Evolutionary conservation across 2,329 filamentous ascomycete species (phyloP).

Genomic region (Pseudogymnoascus sp.): DNA sequence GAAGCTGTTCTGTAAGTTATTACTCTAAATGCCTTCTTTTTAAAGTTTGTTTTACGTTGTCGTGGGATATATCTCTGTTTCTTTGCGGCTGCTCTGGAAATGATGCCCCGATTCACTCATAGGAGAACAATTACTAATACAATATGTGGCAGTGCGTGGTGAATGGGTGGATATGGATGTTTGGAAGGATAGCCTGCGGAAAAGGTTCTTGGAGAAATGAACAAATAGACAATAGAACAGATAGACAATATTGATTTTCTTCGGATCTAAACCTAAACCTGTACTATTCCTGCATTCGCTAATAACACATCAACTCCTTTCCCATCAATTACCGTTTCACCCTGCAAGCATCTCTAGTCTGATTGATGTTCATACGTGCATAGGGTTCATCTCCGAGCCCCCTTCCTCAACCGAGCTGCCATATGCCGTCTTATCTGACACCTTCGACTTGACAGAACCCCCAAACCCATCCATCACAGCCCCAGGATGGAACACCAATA

Average conservation of each 20-base stretch:
- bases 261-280: background rate
- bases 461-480: slow-evolving; percentile 4
- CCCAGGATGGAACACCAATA: slow-evolving; percentile 39
- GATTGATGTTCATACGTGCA: background rate
- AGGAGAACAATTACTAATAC: background rate
- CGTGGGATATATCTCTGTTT: background rate
- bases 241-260: background rate
- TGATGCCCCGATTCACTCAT: background rate
- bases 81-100: background rate
- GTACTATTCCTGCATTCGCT: background rate
- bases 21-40: background rate
- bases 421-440: background rate
- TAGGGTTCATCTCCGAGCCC: background rate
- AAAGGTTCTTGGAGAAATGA: background rate
- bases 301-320: background rate
- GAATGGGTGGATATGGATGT: background rate
- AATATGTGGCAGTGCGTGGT: background rate
- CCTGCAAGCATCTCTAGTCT: background rate
- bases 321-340: background rate
- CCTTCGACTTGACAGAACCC: slow-evolving; percentile 7
- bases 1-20: background rate
- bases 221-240: background rate
- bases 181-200: background rate
- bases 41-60: background rate
- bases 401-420: background rate